phyloP scores from a whole-genome alignment of 1,284 basidiomycete genomes.

The Puccinia coronata region DNA sequence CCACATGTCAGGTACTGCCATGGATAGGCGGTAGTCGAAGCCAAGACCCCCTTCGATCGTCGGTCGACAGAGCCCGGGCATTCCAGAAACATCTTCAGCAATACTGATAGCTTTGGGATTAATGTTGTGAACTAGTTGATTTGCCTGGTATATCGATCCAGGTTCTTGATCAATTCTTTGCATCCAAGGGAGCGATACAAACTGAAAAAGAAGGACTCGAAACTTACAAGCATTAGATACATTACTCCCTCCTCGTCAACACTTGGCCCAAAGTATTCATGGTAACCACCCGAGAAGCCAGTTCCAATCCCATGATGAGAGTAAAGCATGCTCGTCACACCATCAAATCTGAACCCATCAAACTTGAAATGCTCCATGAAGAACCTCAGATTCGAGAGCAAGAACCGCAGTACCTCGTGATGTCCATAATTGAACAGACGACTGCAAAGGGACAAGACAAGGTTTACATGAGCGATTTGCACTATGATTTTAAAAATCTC shows the following conservation, averaged over 20 bases:
- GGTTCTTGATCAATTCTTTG: neutral
- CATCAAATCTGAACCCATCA: conserved; percentile 97
- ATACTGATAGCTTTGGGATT: conserved; percentile 84
- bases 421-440: conserved; percentile 93
- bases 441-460: conserved; percentile 56
- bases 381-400: conserved; percentile 90
- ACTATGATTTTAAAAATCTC: neutral
- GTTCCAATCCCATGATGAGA: conserved; percentile 94
- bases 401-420: conserved; percentile 90
- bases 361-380: conserved; percentile 94
- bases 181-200: neutral
- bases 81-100: conserved; percentile 96
- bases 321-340: conserved; percentile 99
- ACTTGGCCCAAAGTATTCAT: conserved; percentile 88
- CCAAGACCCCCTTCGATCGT: conserved; percentile 83
- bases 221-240: conserved; percentile 90
- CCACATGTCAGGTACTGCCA: conserved; percentile 99
- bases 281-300: conserved; percentile 95
- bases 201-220: neutral
- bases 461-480: neutral
- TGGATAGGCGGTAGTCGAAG: conserved; percentile 95
- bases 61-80: conserved; percentile 88
- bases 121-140: conserved; percentile 79
- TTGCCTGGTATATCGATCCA: conserved; percentile 67
- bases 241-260: conserved; percentile 87